Percentiles rank a stretch among this genome's conserved stretches.
These are phyloP conservation scores for Trichoderma semiorbis DNA, from an alignment of 2,329 filamentous ascomycete genomes.

Conservation along the genomic window DNA sequence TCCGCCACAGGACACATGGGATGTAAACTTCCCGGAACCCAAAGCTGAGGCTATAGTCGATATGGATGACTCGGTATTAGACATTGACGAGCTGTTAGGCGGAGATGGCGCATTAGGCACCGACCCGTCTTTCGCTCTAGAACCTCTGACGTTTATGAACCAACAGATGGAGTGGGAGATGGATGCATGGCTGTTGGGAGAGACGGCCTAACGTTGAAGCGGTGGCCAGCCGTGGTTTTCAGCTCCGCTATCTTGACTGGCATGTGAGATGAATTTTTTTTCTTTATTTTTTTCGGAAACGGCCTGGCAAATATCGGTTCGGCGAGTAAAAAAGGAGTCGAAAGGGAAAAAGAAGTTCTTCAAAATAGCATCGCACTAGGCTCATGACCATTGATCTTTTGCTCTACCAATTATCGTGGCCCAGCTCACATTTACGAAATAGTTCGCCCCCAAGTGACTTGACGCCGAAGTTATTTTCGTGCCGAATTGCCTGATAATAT, in stretches of 20 bases:
- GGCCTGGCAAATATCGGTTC: background rate
- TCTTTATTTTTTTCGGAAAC: background rate
- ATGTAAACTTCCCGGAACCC: background rate
- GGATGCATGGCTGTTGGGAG: constrained; percentile 11
- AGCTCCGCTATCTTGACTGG: background rate
- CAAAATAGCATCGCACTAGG: background rate
- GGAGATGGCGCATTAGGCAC: background rate
- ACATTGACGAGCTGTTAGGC: constrained; percentile 2
- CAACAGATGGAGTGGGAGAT: constrained; percentile 14
- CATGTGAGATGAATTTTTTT: background rate
- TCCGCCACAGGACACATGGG: background rate
- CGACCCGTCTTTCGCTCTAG: background rate
- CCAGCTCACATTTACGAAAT: background rate
- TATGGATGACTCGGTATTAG: background rate
- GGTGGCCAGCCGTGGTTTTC: background rate
- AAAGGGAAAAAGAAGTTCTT: background rate
- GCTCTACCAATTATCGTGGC: background rate
- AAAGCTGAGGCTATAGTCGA: background rate
- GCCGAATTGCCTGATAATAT: background rate
- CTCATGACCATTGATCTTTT: background rate
- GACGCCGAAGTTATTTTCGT: background rate
- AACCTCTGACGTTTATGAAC: background rate
- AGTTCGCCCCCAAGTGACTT: background rate
- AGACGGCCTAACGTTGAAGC: background rate
- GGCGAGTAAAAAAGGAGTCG: background rate